phyloP scores from a whole-genome alignment of 176 grass and related monocot genomes.

The Musa schizocarpa region DNA sequence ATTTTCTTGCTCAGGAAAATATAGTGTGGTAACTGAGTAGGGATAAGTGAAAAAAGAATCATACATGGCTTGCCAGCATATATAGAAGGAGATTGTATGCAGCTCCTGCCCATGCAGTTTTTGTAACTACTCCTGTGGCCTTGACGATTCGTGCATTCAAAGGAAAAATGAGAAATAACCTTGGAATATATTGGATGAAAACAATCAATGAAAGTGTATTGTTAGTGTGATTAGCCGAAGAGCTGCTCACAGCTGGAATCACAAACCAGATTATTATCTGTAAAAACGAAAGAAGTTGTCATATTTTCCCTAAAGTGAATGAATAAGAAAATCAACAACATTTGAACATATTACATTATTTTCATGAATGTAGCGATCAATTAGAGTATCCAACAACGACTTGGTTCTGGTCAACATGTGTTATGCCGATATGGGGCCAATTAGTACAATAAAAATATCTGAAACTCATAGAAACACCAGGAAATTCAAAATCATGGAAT shows the following conservation, averaged over 20 bases:
- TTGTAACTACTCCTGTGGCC: conserved; percentile 66
- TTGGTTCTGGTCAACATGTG: not conserved
- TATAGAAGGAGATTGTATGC: conserved; percentile 91
- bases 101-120: conserved; percentile 74
- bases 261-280: conserved; percentile 87
- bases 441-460: not conserved
- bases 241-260: conserved; percentile 61
- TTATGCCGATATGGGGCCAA: too few species aligned
- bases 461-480: not conserved
- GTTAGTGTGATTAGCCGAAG: conserved; percentile 67
- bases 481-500: not conserved
- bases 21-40: not conserved
- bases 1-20: not conserved
- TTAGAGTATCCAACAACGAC: not conserved
- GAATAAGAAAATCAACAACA: not conserved
- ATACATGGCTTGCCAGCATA: conserved; percentile 86
- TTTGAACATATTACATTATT: not conserved
- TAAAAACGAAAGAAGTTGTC: conserved; percentile 2
- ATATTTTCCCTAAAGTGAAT: not conserved
- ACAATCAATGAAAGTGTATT: conserved; percentile 82
- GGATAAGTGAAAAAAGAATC: not conserved
- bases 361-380: not conserved
- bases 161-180: conserved; percentile 68
- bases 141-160: conserved; percentile 80
- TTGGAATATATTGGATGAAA: conserved; percentile 76